A percentile compares a stretch with the other conserved stretches of the same genome.
Conservation (phyloP, 331 rosid genomes). For the Rhamnella rubrinervis region DNA sequence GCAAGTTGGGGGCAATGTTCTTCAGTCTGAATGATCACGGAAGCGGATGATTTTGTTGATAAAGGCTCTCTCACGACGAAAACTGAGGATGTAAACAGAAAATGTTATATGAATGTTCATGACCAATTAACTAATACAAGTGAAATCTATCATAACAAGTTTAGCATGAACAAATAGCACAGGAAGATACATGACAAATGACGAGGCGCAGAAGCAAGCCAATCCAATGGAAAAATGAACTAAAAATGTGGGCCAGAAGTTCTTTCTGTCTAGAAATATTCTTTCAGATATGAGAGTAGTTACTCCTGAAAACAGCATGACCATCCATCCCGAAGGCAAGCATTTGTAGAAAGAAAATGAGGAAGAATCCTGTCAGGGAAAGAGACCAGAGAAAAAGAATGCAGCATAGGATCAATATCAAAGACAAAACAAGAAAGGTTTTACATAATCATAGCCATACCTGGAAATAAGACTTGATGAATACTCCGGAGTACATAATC, state of each 20-base stretch:
- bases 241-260: slow-evolving; percentile 65
- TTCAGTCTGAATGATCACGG: slow-evolving; percentile 70
- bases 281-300: slow-evolving; percentile 72
- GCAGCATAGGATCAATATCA: slow-evolving; percentile 5
- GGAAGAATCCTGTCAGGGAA: slow-evolving; percentile 58
- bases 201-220: slow-evolving; percentile 70
- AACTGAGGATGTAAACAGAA: slow-evolving; percentile 36
- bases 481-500: slow-evolving; percentile 51
- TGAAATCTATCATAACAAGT: not conserved
- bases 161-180: not conserved
- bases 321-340: slow-evolving; percentile 83
- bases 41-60: slow-evolving; percentile 62
- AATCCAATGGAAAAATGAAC: slow-evolving; percentile 71
- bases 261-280: slow-evolving; percentile 61
- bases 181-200: slow-evolving; percentile 60
- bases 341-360: slow-evolving; percentile 69
- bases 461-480: slow-evolving; percentile 65
- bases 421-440: not conserved
- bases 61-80: slow-evolving; percentile 63
- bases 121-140: not conserved
- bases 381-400: not conserved
- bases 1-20: not conserved
- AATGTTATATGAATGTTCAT: not conserved
- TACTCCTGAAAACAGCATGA: slow-evolving; percentile 60
- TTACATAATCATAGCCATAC: slow-evolving; percentile 33